Conservation (phyloP, 2,329 filamentous ascomycete genomes). For the Aspergillus arachidicola region DNA sequence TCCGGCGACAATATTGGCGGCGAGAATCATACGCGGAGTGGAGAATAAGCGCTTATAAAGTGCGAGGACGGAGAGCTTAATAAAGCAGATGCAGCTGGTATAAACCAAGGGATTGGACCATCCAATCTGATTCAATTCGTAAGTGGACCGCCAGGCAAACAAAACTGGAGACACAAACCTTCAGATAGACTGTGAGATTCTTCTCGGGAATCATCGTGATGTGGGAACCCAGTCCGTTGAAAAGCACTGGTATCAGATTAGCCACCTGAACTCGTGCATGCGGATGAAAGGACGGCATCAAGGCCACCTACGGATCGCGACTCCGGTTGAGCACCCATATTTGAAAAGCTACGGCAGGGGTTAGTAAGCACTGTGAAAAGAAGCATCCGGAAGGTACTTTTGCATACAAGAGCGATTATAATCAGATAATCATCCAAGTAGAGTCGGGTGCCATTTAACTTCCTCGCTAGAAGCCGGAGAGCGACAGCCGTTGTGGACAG, state of each 20-base stretch:
- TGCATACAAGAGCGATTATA: slow-evolving; percentile 28
- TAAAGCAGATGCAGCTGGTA: slow-evolving; percentile 24
- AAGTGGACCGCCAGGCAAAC: background rate
- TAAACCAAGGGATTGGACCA: slow-evolving; percentile 34
- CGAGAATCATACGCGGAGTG: slow-evolving; percentile 22
- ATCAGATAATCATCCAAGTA: slow-evolving; percentile 36
- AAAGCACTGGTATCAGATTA: slow-evolving; percentile 21
- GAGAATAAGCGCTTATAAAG: slow-evolving; percentile 33
- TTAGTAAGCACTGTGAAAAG: background rate
- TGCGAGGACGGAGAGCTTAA: slow-evolving; percentile 33
- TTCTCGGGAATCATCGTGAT: slow-evolving; percentile 29
- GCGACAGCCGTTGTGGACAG: slow-evolving; percentile 29
- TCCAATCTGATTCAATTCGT: slow-evolving; percentile 24
- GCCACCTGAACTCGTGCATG: background rate
- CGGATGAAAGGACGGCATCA: background rate
- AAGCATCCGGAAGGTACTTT: background rate
- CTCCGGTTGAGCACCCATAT: slow-evolving; percentile 33
- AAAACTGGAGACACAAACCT: slow-evolving; percentile 16
- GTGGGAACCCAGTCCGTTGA: slow-evolving; percentile 32
- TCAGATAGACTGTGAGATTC: slow-evolving; percentile 27
- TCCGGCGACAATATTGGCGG: slow-evolving; percentile 22
- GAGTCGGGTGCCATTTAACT: slow-evolving; percentile 27
- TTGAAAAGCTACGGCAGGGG: slow-evolving; percentile 25
- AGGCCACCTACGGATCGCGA: slow-evolving; percentile 25
- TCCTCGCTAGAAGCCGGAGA: slow-evolving; percentile 29